Evolutionary conservation across 148 eudicot genomes (phyloP).

Genomic region (Arbutus unedo): DNA sequence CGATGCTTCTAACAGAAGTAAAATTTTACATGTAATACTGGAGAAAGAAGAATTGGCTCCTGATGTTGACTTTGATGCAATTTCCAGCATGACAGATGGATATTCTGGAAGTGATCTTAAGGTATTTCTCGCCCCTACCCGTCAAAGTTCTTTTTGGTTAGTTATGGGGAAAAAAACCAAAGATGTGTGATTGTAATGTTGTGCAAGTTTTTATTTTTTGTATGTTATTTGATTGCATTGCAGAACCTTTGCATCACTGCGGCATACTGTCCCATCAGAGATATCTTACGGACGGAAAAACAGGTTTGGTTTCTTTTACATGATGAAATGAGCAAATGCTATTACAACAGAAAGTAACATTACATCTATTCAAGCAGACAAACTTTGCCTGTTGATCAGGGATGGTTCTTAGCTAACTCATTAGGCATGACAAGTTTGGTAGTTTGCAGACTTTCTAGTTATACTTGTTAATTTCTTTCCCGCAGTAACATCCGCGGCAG

Average conservation of each 20-base stretch:
- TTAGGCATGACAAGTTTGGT: too few species aligned
- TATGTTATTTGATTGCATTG: neutral
- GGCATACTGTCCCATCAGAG: constrained; percentile 82
- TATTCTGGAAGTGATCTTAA: constrained; percentile 89
- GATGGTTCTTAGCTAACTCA: neutral
- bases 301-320: constrained; percentile 37
- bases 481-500: too few species aligned
- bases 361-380: too few species aligned
- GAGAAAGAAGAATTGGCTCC: constrained; percentile 72
- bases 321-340: neutral
- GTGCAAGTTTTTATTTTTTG: constrained; percentile 5
- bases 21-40: constrained; percentile 64
- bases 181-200: neutral
- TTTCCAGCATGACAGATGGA: constrained; percentile 84
- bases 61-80: constrained; percentile 61
- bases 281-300: constrained; percentile 69
- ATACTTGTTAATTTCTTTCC: too few species aligned
- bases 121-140: constrained; percentile 38
- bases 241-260: constrained; percentile 83
- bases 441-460: too few species aligned
- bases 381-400: too few species aligned
- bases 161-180: neutral
- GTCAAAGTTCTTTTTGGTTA: neutral
- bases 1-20: constrained; percentile 59
- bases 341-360: neutral